Base-by-base conservation (phyloP, 345 rosid species). In the Euphorbia pulcherrima region DNA sequence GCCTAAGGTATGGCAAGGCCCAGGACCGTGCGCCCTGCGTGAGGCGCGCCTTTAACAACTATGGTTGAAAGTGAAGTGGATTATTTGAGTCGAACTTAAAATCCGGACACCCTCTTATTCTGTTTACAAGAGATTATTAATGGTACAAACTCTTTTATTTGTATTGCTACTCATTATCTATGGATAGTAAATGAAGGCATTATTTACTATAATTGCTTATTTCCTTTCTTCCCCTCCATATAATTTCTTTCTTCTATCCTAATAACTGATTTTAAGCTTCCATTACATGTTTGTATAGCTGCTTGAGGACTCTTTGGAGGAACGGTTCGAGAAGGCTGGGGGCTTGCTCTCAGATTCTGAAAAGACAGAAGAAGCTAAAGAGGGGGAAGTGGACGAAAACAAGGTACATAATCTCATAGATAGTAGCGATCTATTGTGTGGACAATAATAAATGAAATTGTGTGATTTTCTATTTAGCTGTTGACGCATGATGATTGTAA, bases 251-350 rank as follows among this genome's bases (percentile, higher is more conserved):
- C 27, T 3, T 12, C 26, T 4, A 8, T n/a, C n/a, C 29, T 8
- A 27, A 26, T 54, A 40, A 28, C 40, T 67, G 2, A 23, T 39
- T 51, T 21, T 72, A 21, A 50, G 29, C 61, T 68, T 51, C 41
- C 28, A 68, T 46, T 26, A 12, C 37, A 53, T 68, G 37, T 64
- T 65, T 73, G 20, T 67, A 21, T 64, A 95, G 99, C 80, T 92
- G 79, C 97, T 95, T 55, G 99, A 95, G 80, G 97, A 90, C 79
- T 86, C 88, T 53, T 68, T 95, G 52, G 99, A 95, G 81, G 96
- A 87, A 50, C 89, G 85, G 69, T 81, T 92, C 63, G 97, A 92
- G 81, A 92, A 88, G 79, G 82, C 81, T 0, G 97, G 91, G 18
- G 78, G 81, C 74, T 76, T 85, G 47, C 90, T 78, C 46, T 81